These are phyloP conservation scores for Chytriomyces sp. DNA, from an alignment of 192 early-diverging fungal genomes.

Conservation along the genomic window DNA sequence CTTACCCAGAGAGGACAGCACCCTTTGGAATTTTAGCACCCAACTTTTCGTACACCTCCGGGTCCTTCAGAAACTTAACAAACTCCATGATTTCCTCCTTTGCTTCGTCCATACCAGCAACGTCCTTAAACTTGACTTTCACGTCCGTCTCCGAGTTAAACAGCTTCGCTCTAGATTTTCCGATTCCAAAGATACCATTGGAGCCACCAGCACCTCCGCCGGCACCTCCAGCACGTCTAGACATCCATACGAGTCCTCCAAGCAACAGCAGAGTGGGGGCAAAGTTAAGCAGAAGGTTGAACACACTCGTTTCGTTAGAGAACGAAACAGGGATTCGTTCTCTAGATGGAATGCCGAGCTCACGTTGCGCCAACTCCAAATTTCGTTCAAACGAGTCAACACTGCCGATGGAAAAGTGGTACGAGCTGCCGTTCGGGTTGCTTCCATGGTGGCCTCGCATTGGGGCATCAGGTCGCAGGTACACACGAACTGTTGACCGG, in stretches of 20 bases:
- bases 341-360: constrained; percentile 86
- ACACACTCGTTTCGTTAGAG: constrained; percentile 76
- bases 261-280: constrained; percentile 91
- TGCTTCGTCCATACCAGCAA: constrained; percentile 98
- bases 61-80: constrained; percentile 98
- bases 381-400: constrained; percentile 93
- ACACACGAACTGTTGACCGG: constrained; percentile 80
- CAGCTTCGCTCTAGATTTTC: constrained; percentile 93
- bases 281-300: constrained; percentile 82
- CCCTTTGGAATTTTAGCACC: constrained; percentile 99
- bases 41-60: constrained; percentile 84
- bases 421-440: constrained; percentile 40
- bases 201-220: constrained; percentile 57
- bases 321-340: constrained; percentile 95
- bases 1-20: constrained; percentile 84
- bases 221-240: constrained; percentile 72
- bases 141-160: constrained; percentile 98
- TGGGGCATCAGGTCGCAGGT: constrained; percentile 72
- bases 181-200: constrained; percentile 93
- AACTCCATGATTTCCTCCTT: constrained; percentile 99
- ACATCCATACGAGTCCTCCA: constrained; percentile 87
- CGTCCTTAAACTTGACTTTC: constrained; percentile 98
- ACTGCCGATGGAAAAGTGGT: constrained; percentile 91
- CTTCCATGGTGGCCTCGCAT: constrained; percentile 1
- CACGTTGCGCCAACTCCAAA: constrained; percentile 85